phyloP scores from a whole-genome alignment of 2,329 filamentous ascomycete genomes.

The Colletotrichum aenigma region DNA sequence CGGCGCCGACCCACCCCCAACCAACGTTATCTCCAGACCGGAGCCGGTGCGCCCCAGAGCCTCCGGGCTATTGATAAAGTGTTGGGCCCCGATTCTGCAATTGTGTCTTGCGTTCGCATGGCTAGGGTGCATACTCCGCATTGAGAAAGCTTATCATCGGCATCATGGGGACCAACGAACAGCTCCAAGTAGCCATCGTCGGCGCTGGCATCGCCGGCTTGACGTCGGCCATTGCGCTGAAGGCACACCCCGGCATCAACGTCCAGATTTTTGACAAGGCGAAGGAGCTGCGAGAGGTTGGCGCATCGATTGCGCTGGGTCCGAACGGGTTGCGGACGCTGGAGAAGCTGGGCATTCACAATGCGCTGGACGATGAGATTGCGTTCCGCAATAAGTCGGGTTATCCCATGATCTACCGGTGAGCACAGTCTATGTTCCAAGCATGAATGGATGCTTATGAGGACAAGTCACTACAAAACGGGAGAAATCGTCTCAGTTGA shows the following conservation, averaged over 20 bases:
- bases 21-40: neutral
- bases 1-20: slow-evolving; percentile 11
- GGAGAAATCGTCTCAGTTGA: slow-evolving; percentile 50
- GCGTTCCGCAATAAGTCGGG: slow-evolving; percentile 44
- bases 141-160: neutral
- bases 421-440: neutral
- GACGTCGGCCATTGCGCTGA: slow-evolving; percentile 49
- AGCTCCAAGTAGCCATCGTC: slow-evolving; percentile 47
- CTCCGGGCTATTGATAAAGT: neutral
- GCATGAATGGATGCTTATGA: neutral
- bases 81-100: neutral
- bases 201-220: slow-evolving; percentile 58
- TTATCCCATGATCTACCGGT: slow-evolving; percentile 50
- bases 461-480: slow-evolving; percentile 41
- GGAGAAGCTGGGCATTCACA: slow-evolving; percentile 51
- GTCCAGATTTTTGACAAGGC: slow-evolving; percentile 56
- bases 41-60: neutral
- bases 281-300: slow-evolving; percentile 48
- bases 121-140: neutral
- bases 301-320: slow-evolving; percentile 53
- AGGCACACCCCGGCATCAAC: slow-evolving; percentile 42
- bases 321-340: slow-evolving; percentile 58
- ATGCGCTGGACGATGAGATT: slow-evolving; percentile 44
- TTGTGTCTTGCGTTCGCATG: neutral
- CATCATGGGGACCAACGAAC: neutral